phyloP scores from a whole-genome alignment of 768 basidiomycete genomes.

The Suillus subalutaceus region DNA sequence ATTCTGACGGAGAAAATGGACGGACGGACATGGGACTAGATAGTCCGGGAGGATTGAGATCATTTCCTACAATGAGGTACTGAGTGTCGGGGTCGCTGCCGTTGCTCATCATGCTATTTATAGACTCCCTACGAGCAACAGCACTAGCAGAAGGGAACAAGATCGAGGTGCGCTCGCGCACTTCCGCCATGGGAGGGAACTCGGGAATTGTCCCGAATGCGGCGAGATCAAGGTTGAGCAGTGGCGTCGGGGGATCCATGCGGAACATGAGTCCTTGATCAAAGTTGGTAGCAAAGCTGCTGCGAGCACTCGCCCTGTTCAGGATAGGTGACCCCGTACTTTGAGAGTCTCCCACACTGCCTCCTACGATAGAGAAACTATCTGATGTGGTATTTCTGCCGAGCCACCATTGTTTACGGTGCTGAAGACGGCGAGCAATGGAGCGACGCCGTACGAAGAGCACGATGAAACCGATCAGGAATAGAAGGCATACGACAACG shows the following conservation, averaged over 20 bases:
- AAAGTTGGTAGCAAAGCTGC: constrained; percentile 68
- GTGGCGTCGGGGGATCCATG: constrained; percentile 24
- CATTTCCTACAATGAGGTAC: constrained; percentile 39
- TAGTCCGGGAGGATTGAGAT: constrained; percentile 29
- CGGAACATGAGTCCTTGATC: constrained; percentile 42
- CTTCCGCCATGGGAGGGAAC: constrained; percentile 58
- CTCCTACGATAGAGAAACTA: constrained; percentile 15
- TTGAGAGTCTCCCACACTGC: constrained; percentile 17
- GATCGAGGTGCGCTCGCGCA: constrained; percentile 40
- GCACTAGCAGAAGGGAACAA: constrained; percentile 27
- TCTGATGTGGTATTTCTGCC: constrained; percentile 19
- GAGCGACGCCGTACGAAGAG: constrained; percentile 51
- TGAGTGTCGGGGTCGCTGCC: constrained; percentile 41
- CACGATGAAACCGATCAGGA: constrained; percentile 39
- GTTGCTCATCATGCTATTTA: constrained; percentile 42
- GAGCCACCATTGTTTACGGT: constrained; percentile 51
- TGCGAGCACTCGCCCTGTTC: constrained; percentile 43
- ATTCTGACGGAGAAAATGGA: constrained; percentile 68
- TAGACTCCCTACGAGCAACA: constrained; percentile 38
- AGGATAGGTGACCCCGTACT: constrained; percentile 18
- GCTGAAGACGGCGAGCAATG: constrained; percentile 43
- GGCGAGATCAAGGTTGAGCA: constrained; percentile 14
- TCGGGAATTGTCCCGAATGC: constrained; percentile 33
- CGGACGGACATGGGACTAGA: constrained; percentile 62
- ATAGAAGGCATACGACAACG: constrained; percentile 31